Conservation (phyloP, 73 alveolate species). For the Blepharisma japonicum region DNA sequence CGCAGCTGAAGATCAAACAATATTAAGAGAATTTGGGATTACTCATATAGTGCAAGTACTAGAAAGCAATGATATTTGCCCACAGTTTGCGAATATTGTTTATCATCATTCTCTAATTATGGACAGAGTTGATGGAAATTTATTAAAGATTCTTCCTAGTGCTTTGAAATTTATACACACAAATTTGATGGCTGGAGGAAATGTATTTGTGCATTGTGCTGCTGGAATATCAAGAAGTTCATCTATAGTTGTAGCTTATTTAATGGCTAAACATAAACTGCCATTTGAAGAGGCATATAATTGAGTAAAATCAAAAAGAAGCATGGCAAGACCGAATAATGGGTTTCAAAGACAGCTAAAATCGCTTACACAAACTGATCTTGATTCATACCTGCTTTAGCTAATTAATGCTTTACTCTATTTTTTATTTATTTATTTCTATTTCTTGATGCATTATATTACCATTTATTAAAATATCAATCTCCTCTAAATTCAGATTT, state of each 20-base stretch:
- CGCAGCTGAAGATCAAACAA: not conserved
- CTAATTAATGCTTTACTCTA: too few species aligned
- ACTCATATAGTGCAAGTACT: conserved; percentile 1
- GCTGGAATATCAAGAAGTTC: conserved; percentile 65
- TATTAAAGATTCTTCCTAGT: not conserved
- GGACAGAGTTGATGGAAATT: not conserved
- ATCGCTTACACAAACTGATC: too few species aligned
- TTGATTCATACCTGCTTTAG: too few species aligned
- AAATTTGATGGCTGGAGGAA: conserved; percentile 11
- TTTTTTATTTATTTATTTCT: too few species aligned
- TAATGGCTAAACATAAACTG: conserved; percentile 35
- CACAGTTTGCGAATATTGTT: not conserved
- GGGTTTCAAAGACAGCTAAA: too few species aligned
- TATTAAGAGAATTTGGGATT: not conserved
- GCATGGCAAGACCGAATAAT: too few species aligned
- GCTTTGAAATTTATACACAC: conserved; percentile 6
- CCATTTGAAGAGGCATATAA: not conserved
- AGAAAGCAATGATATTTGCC: not conserved
- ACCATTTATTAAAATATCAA: too few species aligned
- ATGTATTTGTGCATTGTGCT: conserved; percentile 55
- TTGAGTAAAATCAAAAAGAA: too few species aligned
- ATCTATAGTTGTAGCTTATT: conserved; percentile 42
- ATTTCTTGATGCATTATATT: too few species aligned
- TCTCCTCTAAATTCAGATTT: too few species aligned
- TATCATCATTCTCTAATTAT: not conserved